phyloP scores from a whole-genome alignment of 805 yeast genomes.

The Starmera dryadoides region DNA sequence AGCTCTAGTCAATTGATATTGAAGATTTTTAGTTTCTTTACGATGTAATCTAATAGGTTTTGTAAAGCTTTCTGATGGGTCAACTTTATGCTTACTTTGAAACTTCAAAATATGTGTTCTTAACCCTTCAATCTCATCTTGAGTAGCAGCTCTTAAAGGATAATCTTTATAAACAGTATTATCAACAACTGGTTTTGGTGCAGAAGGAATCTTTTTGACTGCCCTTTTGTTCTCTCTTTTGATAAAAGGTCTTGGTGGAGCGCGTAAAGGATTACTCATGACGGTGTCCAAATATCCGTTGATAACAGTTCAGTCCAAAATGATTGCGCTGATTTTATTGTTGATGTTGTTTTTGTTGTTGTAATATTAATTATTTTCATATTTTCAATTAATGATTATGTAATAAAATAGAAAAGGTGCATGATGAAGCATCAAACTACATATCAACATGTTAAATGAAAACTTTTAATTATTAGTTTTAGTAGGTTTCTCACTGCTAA shows the following conservation, averaged over 20 bases:
- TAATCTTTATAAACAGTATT: constrained; percentile 27
- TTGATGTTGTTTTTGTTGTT: no score
- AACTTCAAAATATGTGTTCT: constrained; percentile 79
- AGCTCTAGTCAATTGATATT: constrained; percentile 73
- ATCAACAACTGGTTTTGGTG: constrained; percentile 12
- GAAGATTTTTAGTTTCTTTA: constrained; percentile 88
- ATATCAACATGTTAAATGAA: no score
- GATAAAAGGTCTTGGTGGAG: constrained; percentile 11
- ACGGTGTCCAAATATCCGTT: no score
- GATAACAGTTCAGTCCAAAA: no score
- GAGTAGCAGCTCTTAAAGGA: constrained; percentile 61
- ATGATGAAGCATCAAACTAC: no score
- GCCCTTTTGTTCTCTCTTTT: constrained; percentile 5
- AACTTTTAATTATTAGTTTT: no score
- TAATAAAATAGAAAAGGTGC: no score
- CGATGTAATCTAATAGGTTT: constrained; percentile 85
- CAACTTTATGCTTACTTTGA: constrained; percentile 64
- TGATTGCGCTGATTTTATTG: no score
- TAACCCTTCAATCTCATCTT: constrained; percentile 62
- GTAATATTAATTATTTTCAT: no score
- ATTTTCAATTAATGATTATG: no score
- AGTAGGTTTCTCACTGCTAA: no score
- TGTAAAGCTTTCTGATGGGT: constrained; percentile 61
- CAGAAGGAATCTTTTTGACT: constrained; percentile 4
- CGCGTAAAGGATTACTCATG: constrained; percentile 12